Base-by-base conservation (phyloP, 805 yeast genomes). In the Kregervanrija delftensis region DNA sequence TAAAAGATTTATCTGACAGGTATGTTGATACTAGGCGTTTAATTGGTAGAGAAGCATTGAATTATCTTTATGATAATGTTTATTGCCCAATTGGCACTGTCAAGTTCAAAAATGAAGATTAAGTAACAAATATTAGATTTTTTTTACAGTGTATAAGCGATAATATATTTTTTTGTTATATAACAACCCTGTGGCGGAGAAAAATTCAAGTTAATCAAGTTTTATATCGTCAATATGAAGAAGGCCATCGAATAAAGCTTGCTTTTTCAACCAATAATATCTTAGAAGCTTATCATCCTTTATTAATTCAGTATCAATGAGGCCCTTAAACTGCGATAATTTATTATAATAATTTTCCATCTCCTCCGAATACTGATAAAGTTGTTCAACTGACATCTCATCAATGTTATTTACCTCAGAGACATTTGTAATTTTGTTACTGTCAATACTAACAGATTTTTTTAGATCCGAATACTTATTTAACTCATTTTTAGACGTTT, bases 1-100 rank as follows among this genome's bases (percentile, higher is more conserved):
- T 88, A 33, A 71, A 68, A 13, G 77, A 88, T 35, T 68, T 88
- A 45, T 70, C 77, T 48, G 81, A 79, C 11, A 68, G 71, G 4
- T 73, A 76, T 54, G 71, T 90, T 15, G 96, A 89, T 56, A 62
- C 67, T 2, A 58, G 67, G 48, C 55, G 58, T 28, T 52, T 65
- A 36, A 39, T 61, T 16, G 68, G 67, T 28, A 57, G 65, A 43
- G 56, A 54, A 10, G 65, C 67, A 12, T 52, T 54, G 16, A 68
- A 66, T 46, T 50, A 43, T 42, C 48, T 66, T 30, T 66, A 61
- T 48, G 50, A 58, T 40, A 46, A 54, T 11, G 43, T 53, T 13
- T 66, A 66, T 50, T 41, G 49, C 11, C 67, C 66, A 12, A 43
- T 66, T 33, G 50, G 51, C 30, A 49, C 60, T 4, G 65, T 61